Conservation (phyloP, 257 asterid species). For the Fraxinus cuspidata region DNA sequence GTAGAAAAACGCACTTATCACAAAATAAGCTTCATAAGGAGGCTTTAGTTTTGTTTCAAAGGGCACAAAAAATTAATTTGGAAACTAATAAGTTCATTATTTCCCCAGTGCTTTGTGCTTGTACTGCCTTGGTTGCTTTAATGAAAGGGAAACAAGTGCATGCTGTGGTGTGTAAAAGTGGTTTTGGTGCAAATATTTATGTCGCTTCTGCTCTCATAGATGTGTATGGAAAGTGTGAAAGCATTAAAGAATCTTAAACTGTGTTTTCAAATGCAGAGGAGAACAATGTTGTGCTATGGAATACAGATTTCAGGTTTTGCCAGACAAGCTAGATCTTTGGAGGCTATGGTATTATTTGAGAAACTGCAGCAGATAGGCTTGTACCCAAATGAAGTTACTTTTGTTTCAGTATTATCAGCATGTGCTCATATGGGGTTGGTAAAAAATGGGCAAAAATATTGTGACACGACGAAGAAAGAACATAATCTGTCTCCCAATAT, state of each 20-base stretch:
- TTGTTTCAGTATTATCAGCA: conserved; percentile 67
- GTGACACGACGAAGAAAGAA: conserved; percentile 59
- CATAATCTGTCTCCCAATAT: conserved; percentile 58
- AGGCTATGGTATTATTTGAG: conserved; percentile 83
- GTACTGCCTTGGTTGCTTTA: conserved; percentile 76
- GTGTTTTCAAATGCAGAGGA: conserved; percentile 54
- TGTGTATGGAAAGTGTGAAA: conserved; percentile 80
- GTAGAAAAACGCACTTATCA: too few species aligned
- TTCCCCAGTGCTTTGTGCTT: conserved; percentile 73
- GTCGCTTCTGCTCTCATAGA: conserved; percentile 71
- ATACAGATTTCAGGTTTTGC: conserved; percentile 83
- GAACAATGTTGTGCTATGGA: conserved; percentile 70
- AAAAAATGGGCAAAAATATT: conserved; percentile 69
- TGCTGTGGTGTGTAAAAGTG: conserved; percentile 51
- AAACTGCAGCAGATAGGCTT: conserved; percentile 72
- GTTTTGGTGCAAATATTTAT: conserved; percentile 50
- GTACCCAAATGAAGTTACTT: conserved; percentile 63
- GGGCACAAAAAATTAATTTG: conserved; percentile 40
- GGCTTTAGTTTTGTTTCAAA: conserved; percentile 56
- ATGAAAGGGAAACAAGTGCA: conserved; percentile 83
- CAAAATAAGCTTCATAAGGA: conserved; percentile 72
- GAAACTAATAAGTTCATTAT: conserved; percentile 50
- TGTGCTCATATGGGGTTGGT: conserved; percentile 87
- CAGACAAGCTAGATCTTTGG: conserved; percentile 61
- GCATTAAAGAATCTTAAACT: conserved; percentile 57